A percentile compares a stretch with the other conserved stretches of the same genome.
phyloP scores from a whole-genome alignment of 768 basidiomycete genomes.

The Leccinellum luteum region DNA sequence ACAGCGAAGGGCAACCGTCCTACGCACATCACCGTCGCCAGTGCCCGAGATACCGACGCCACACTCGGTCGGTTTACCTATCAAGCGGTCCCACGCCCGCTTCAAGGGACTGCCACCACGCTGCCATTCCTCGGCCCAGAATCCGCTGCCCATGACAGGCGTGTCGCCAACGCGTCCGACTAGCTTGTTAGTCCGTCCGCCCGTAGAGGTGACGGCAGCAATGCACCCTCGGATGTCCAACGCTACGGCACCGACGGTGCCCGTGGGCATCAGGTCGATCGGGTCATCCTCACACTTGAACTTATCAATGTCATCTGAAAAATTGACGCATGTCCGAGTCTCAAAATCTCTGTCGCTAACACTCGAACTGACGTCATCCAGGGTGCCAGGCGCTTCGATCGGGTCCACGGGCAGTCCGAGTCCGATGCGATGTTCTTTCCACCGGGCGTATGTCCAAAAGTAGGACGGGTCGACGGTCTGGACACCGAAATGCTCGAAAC shows the following conservation, averaged over 20 bases:
- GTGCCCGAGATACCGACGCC: slow-evolving; percentile 82
- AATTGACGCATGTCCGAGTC: slow-evolving; percentile 17
- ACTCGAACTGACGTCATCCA: not conserved
- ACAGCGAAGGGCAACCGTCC: slow-evolving; percentile 19
- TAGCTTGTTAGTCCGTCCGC: slow-evolving; percentile 80
- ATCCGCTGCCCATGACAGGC: slow-evolving; percentile 72
- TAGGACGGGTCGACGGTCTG: slow-evolving; percentile 70
- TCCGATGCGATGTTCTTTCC: slow-evolving; percentile 74
- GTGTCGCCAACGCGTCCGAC: slow-evolving; percentile 85
- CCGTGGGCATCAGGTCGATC: slow-evolving; percentile 63
- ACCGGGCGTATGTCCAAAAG: slow-evolving; percentile 71
- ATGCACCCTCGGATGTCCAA: slow-evolving; percentile 75
- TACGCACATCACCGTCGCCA: slow-evolving; percentile 85
- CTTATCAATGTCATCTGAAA: slow-evolving; percentile 3
- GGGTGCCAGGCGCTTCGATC: slow-evolving; percentile 32
- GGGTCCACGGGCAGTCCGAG: slow-evolving; percentile 73
- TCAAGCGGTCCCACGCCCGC: slow-evolving; percentile 40
- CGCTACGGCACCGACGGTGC: slow-evolving; percentile 85
- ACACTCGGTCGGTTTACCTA: slow-evolving; percentile 29
- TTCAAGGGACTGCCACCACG: slow-evolving; percentile 31
- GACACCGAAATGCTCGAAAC: slow-evolving; percentile 47
- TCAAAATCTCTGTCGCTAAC: slow-evolving; percentile 8
- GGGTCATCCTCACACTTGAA: slow-evolving; percentile 14
- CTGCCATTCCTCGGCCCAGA: slow-evolving; percentile 83
- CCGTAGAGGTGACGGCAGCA: slow-evolving; percentile 72